Evolutionary conservation across 345 rosid species (phyloP).

Genomic region (Adansonia digitata): DNA sequence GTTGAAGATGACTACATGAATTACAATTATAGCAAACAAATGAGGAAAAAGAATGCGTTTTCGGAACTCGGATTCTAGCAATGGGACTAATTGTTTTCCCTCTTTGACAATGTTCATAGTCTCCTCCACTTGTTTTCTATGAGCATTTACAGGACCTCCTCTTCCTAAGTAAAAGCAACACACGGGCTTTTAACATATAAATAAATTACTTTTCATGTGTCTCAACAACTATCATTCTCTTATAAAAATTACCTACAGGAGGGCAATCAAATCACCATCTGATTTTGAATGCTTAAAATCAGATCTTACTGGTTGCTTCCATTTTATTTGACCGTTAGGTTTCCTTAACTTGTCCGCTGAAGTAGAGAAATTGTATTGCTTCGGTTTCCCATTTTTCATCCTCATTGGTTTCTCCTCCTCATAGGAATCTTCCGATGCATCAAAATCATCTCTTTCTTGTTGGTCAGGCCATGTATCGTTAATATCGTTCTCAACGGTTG

Average conservation of each 20-base stretch:
- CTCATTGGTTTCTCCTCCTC: slow-evolving; percentile 62
- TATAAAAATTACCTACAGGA: slow-evolving; percentile 54
- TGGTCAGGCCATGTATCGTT: slow-evolving; percentile 76
- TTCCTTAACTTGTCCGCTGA: slow-evolving; percentile 55
- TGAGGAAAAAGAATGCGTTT: background rate
- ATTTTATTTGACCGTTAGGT: slow-evolving; percentile 41
- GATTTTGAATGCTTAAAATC: slow-evolving; percentile 44
- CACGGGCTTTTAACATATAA: background rate
- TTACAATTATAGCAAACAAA: background rate
- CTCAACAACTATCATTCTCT: background rate
- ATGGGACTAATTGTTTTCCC: slow-evolving; percentile 50
- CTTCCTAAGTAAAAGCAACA: slow-evolving; percentile 55
- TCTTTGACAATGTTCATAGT: slow-evolving; percentile 92
- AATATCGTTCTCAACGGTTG: slow-evolving; percentile 58
- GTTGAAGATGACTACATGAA: background rate
- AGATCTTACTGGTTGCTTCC: slow-evolving; percentile 34
- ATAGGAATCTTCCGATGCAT: slow-evolving; percentile 58
- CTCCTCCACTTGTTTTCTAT: slow-evolving; percentile 86
- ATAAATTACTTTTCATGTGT: background rate
- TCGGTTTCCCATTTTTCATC: slow-evolving; percentile 67
- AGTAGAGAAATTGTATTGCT: slow-evolving; percentile 30
- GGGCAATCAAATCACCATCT: slow-evolving; percentile 64
- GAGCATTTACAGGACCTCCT: slow-evolving; percentile 91
- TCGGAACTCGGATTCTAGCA: background rate
- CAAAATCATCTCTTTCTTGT: slow-evolving; percentile 62